Evolutionary conservation across 2,329 filamentous ascomycete species (phyloP), one percentile per base, ranked within the genome.

Genomic region (Fusarium temperatum): DNA sequence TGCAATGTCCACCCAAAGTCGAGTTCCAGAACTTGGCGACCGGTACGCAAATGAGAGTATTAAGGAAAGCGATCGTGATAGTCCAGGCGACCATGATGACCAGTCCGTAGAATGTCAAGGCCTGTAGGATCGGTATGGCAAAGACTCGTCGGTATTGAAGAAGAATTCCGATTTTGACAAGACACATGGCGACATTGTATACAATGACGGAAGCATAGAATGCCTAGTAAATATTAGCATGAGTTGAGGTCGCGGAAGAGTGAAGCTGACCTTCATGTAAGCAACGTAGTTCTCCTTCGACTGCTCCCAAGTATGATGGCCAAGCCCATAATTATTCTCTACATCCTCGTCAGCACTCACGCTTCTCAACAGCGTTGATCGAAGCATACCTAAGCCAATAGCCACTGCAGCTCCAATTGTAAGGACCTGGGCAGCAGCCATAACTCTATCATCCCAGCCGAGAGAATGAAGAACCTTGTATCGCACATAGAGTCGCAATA

Each of bases 111-210:
- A 72, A 59, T 4, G 70, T 72, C 0, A 64, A 32, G 0, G 8
- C 18, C 6, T 65, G 63, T 4, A 72, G 24, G 7, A 45, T 35
- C 4, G 28, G 57, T 3, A 72, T 44, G 6, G 68, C 48, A 35
- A 72, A 72, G 20, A 72, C 63, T 22, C 70, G 35, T 8, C 70
- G 54, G 32, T 72, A 72, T 30, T 72, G 70, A 4, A 72, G 55
- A 6, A 72, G 58, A 5, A 72, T 68, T 6, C 42, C 56, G 17
- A 72, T 68, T 6, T 72, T 72, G 17, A 72, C 64, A 3, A 63
- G 32, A 9, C 70, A 72, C 28, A 72, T 72, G 2, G 57, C 63
- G 24, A 72, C n/a, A 5, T 72, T 72, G n/a, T 72, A 72, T 0
- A 68, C 22, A 1, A 72, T 17, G 4, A 72, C 54, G 1, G 70